These are phyloP conservation scores for Plantago major DNA, from an alignment of 257 asterid species.

Conservation along the genomic window DNA sequence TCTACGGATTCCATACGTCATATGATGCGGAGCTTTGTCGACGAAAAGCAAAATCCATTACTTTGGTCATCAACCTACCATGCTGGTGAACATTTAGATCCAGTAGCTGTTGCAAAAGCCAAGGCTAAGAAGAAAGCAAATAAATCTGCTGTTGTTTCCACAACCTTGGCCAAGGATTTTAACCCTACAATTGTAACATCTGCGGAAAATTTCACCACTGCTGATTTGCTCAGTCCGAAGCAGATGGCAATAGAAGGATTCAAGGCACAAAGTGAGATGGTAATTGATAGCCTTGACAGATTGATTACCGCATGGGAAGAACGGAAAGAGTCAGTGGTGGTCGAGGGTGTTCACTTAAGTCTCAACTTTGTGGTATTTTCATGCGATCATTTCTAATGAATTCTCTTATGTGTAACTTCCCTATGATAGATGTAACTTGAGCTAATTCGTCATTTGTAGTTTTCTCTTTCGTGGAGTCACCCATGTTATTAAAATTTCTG, in stretches of 20 bases:
- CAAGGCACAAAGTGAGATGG: slow-evolving; percentile 99
- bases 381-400: slow-evolving; percentile 1
- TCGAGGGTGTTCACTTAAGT: slow-evolving; percentile 98
- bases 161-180: slow-evolving; percentile 45
- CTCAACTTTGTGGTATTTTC: slow-evolving; percentile 93
- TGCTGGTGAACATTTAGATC: slow-evolving; percentile 94
- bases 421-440: no score
- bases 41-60: slow-evolving; percentile 80
- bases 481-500: neutral
- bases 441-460: no score
- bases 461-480: no score
- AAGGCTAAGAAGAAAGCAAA: slow-evolving; percentile 83
- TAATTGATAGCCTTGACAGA: slow-evolving; percentile 95
- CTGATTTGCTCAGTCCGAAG: slow-evolving; percentile 64
- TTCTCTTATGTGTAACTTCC: neutral
- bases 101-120: slow-evolving; percentile 86
- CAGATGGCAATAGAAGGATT: slow-evolving; percentile 98
- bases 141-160: slow-evolving; percentile 42
- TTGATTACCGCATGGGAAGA: slow-evolving; percentile 96
- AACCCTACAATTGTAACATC: slow-evolving; percentile 32
- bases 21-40: slow-evolving; percentile 98
- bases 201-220: slow-evolving; percentile 38
- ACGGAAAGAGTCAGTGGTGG: slow-evolving; percentile 92
- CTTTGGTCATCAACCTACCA: slow-evolving; percentile 99
- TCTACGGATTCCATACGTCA: slow-evolving; percentile 98